A percentile compares a stretch with the other conserved stretches of the same genome.
These are phyloP conservation scores for Pleurotus citrinopileatus DNA, from an alignment of 768 basidiomycete species.

Conservation along the genomic window DNA sequence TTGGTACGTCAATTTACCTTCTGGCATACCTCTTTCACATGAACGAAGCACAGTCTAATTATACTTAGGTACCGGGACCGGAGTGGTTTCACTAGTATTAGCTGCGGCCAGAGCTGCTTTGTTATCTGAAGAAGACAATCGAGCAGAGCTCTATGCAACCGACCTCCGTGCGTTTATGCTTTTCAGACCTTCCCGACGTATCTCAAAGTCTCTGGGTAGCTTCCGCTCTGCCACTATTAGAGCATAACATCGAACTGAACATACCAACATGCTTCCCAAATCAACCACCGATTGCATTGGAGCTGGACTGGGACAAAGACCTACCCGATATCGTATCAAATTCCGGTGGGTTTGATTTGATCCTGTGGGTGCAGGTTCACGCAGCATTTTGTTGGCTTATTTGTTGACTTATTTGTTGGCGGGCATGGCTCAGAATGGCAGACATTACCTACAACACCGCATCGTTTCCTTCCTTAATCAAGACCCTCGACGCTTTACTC, in stretches of 20 bases:
- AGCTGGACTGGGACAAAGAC: slow-evolving; percentile 70
- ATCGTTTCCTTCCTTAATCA: slow-evolving; percentile 74
- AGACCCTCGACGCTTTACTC: slow-evolving; percentile 58
- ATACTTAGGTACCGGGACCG: slow-evolving; percentile 74
- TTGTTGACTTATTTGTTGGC: no score
- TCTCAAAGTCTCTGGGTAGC: slow-evolving; percentile 40
- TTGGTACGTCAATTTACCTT: slow-evolving; percentile 48
- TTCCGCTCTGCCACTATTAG: slow-evolving; percentile 77
- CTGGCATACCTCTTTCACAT: no score
- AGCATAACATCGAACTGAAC: slow-evolving; percentile 62
- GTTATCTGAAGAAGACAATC: slow-evolving; percentile 13
- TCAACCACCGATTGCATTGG: slow-evolving; percentile 28
- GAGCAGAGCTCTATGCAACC: slow-evolving; percentile 51
- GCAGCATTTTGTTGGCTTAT: neutral
- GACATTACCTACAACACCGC: slow-evolving; percentile 91
- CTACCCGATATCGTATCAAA: slow-evolving; percentile 44
- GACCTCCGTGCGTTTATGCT: slow-evolving; percentile 60
- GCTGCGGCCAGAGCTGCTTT: slow-evolving; percentile 49
- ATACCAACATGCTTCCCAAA: slow-evolving; percentile 26
- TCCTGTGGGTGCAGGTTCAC: slow-evolving; percentile 52
- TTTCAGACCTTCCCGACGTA: neutral
- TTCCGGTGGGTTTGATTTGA: slow-evolving; percentile 49
- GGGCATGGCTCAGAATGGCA: slow-evolving; percentile 70
- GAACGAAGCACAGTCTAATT: neutral
- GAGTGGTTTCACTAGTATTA: slow-evolving; percentile 71